Evolutionary conservation across 73 alveolate genomes (phyloP).

Genomic region (Blepharisma stoltei): DNA sequence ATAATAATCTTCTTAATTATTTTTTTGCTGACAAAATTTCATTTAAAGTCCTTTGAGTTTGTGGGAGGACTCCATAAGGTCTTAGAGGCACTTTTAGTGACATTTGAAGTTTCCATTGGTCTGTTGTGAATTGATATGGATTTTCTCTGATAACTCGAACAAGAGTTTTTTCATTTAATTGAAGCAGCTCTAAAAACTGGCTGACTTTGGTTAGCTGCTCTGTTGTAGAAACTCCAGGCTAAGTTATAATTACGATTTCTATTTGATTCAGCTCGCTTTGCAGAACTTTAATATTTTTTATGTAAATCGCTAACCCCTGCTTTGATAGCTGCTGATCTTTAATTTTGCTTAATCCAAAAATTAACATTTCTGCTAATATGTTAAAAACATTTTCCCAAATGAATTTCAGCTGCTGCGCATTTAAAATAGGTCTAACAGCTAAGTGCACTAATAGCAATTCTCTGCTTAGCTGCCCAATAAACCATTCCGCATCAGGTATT

Average conservation of each 20-base stretch:
- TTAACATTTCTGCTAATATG: conserved; percentile 14
- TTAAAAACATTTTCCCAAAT: conserved; percentile 19
- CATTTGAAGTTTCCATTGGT: conserved; percentile 8
- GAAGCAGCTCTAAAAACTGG: not conserved
- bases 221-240: conserved; percentile 19
- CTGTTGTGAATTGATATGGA: not conserved
- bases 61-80: not conserved
- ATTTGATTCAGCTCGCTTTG: conserved; percentile 12
- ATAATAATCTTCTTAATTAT: not conserved
- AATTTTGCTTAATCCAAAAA: not conserved
- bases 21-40: not conserved
- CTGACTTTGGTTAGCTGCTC: conserved; percentile 2
- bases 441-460: conserved; percentile 1
- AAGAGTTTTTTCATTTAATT: not conserved
- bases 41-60: not conserved
- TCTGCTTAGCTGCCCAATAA: conserved; percentile 19
- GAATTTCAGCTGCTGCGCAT: not conserved
- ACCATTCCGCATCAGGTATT: conserved; percentile 25
- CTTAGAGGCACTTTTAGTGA: not conserved
- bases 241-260: conserved; percentile 1
- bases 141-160: not conserved
- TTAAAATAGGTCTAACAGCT: not conserved
- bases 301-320: conserved; percentile 10
- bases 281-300: conserved; percentile 19
- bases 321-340: not conserved